Percentiles rank a stretch among this genome's conserved stretches.
Evolutionary conservation across 2,329 filamentous ascomycete genomes (phyloP).

Genomic region (Colletotrichum higginsianum): DNA sequence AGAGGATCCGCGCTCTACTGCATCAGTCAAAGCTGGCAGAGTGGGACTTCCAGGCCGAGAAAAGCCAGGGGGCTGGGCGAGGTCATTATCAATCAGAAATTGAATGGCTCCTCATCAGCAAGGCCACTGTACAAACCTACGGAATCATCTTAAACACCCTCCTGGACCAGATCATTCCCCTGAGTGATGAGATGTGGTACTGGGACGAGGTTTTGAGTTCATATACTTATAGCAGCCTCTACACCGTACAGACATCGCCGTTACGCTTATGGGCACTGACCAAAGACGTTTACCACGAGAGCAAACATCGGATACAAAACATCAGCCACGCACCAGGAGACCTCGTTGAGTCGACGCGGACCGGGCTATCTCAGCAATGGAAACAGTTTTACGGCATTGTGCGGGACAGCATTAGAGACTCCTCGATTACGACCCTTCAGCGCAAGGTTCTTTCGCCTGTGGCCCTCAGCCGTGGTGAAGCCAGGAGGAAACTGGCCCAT

Average conservation of each 20-base stretch:
- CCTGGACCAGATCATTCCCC: conserved; percentile 84
- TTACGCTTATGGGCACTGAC: conserved; percentile 80
- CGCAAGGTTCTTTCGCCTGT: conserved; percentile 83
- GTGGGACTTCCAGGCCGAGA: conserved; percentile 47
- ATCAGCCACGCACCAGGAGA: conserved; percentile 48
- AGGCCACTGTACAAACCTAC: conserved; percentile 92
- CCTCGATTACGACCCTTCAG: conserved; percentile 79
- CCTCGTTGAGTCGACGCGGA: conserved; percentile 53
- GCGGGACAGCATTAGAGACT: conserved; percentile 80
- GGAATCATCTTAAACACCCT: conserved; percentile 84
- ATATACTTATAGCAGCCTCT: conserved; percentile 83
- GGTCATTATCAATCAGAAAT: conserved; percentile 75
- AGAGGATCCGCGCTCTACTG: conserved; percentile 74
- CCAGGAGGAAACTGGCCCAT: conserved; percentile 79
- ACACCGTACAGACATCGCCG: conserved; percentile 89
- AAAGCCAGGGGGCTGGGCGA: conserved; percentile 45
- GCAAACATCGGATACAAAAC: conserved; percentile 51
- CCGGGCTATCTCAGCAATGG: conserved; percentile 68
- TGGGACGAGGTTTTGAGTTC: conserved; percentile 92
- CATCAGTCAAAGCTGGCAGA: conserved; percentile 70
- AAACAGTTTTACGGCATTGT: conserved; percentile 86
- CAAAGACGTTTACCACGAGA: conserved; percentile 78
- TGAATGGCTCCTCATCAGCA: conserved; percentile 92
- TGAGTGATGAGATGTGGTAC: conserved; percentile 93
- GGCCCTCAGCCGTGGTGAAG: conserved; percentile 81